A percentile compares a stretch with the other conserved stretches of the same genome.
phyloP scores from a whole-genome alignment of 306 rosid genomes.

The Begonia masoniana region DNA sequence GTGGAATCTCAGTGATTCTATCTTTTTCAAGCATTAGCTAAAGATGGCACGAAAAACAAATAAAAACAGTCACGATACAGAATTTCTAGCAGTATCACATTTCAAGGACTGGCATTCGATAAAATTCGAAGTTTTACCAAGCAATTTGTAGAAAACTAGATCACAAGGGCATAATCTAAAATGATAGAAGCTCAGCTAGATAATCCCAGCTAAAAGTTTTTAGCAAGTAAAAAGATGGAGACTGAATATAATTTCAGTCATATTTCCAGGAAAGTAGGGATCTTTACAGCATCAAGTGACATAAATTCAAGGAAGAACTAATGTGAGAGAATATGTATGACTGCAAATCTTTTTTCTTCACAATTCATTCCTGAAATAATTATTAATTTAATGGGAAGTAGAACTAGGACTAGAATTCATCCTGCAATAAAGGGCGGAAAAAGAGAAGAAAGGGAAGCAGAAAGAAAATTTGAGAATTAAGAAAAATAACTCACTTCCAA shows the following conservation, averaged over 20 bases:
- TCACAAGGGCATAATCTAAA: no score
- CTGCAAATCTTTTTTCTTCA: not conserved
- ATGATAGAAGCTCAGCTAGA: no score
- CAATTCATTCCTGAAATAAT: not conserved
- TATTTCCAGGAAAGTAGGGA: no score
- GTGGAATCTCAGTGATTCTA: constrained; percentile 42
- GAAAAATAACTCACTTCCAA: constrained; percentile 44
- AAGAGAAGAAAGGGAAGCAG: no score
- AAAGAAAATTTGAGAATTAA: not conserved
- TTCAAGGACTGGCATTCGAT: not conserved
- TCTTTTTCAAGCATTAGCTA: constrained; percentile 70
- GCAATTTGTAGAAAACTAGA: not conserved
- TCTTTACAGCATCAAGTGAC: no score
- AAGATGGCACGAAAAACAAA: constrained; percentile 3
- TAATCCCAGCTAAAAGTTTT: no score
- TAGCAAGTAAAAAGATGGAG: not conserved
- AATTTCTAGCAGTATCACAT: not conserved
- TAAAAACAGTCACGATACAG: not conserved
- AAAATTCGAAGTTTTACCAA: not conserved
- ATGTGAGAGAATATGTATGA: no score
- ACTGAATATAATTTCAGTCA: no score
- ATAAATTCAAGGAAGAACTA: no score
- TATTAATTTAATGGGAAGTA: not conserved
- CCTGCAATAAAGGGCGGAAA: constrained; percentile 11
- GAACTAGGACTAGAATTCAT: not conserved